Conservation (phyloP, 257 asterid genomes). For the Ajuga chamaepitys region DNA sequence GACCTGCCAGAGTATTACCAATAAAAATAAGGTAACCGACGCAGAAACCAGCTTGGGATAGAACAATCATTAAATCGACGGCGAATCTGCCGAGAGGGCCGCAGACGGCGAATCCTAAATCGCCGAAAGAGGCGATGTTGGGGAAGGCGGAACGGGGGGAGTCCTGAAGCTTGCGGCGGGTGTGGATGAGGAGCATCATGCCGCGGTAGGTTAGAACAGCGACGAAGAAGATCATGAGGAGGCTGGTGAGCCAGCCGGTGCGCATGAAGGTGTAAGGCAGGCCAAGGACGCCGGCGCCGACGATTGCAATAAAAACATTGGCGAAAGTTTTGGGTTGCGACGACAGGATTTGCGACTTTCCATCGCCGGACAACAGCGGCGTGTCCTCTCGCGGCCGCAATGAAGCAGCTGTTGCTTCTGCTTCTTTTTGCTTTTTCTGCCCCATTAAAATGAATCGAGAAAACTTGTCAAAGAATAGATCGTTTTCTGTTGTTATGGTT, state of each 20-base stretch:
- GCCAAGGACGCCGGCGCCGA: conserved; percentile 92
- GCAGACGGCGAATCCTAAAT: conserved; percentile 69
- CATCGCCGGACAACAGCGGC: conserved; percentile 40
- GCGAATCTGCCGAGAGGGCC: conserved; percentile 63
- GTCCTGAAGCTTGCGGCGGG: conserved; percentile 48
- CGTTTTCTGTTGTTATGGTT: no score
- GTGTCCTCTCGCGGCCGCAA: conserved; percentile 66
- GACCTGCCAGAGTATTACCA: conserved; percentile 54
- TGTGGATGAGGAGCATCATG: conserved; percentile 66
- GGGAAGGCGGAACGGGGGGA: conserved; percentile 22
- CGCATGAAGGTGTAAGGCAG: conserved; percentile 87
- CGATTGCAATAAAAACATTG: conserved; percentile 71
- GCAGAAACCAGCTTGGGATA: conserved; percentile 89
- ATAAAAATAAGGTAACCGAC: conserved; percentile 67
- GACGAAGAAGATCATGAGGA: conserved; percentile 47
- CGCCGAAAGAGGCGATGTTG: conserved; percentile 70
- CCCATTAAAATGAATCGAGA: conserved; percentile 22
- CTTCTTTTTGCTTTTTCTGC: conserved; percentile 22
- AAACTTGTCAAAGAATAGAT: no score
- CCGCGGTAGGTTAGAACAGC: conserved; percentile 66
- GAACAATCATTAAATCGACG: conserved; percentile 68
- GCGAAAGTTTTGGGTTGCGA: conserved; percentile 78
- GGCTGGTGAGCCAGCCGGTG: conserved; percentile 73
- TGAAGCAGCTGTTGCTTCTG: conserved; percentile 46
- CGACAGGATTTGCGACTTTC: conserved; percentile 32